Conservation (phyloP, 805 yeast species). For the Candida hungchunana region DNA sequence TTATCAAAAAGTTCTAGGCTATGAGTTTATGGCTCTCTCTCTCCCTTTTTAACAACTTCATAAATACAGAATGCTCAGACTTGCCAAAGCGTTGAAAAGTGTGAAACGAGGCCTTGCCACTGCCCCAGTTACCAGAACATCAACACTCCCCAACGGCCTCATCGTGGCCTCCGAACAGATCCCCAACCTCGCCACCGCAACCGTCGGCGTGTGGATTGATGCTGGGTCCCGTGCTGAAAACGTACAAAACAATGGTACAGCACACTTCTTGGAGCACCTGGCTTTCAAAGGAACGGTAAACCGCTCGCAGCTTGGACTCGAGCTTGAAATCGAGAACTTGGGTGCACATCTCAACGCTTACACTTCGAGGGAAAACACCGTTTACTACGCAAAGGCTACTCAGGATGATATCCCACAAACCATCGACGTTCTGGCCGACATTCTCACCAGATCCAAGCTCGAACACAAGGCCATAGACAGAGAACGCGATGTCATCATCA, state of each 20-base stretch:
- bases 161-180: constrained; percentile 89
- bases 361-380: constrained; percentile 96
- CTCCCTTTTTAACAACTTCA: neutral
- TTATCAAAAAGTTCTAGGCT: too few relatives aligned
- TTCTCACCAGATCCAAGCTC: constrained; percentile 78
- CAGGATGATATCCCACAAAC: constrained; percentile 77
- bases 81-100: neutral
- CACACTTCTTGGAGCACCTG: constrained; percentile 94
- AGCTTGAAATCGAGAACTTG: constrained; percentile 89
- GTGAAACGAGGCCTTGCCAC: constrained; percentile 9
- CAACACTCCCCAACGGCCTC: constrained; percentile 83
- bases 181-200: constrained; percentile 89
- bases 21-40: too few relatives aligned
- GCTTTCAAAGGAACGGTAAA: constrained; percentile 91
- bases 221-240: constrained; percentile 98
- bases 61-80: neutral
- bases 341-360: constrained; percentile 99
- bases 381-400: constrained; percentile 88
- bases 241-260: constrained; percentile 83
- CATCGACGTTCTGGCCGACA: constrained; percentile 85
- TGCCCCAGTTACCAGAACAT: constrained; percentile 52
- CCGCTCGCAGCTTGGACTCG: constrained; percentile 78
- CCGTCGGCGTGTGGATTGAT: constrained; percentile 97
- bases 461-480: constrained; percentile 85
- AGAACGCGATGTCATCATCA: constrained; percentile 92